A percentile compares a stretch with the other conserved stretches of the same genome.
Conservation (phyloP, 345 rosid species). For the Boechera retrofracta region DNA sequence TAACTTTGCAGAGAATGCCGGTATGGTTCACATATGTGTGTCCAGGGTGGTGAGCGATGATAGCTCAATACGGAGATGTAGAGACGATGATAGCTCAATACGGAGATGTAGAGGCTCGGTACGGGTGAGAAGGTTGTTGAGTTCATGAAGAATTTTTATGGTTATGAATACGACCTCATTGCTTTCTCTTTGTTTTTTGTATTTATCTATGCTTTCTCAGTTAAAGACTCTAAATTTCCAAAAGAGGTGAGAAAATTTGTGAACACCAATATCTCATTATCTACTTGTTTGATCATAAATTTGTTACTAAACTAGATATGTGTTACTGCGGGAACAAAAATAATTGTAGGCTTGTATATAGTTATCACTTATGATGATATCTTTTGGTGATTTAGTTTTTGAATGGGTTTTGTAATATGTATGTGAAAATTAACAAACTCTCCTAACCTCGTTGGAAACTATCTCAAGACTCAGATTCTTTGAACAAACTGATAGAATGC, state of each 20-base stretch:
- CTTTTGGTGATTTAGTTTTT: neutral
- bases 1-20: constrained; percentile 50
- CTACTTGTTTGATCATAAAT: neutral
- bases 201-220: constrained; percentile 42
- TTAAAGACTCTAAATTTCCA: constrained; percentile 53
- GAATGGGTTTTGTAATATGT: neutral
- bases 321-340: neutral
- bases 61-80: constrained; percentile 35
- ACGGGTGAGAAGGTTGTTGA: constrained; percentile 53
- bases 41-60: constrained; percentile 54
- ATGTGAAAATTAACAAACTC: neutral
- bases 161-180: constrained; percentile 49
- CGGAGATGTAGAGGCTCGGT: constrained; percentile 51
- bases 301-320: neutral
- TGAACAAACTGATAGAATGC: too few species aligned
- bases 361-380: too few species aligned
- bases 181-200: constrained; percentile 47
- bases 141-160: constrained; percentile 51
- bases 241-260: constrained; percentile 41
- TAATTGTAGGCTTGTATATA: too few species aligned
- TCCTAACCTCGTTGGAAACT: neutral
- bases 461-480: too few species aligned
- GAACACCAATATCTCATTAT: neutral
- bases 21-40: constrained; percentile 49
- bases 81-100: constrained; percentile 48